Evolutionary conservation across 257 asterid genomes (phyloP), one percentile per base, ranked within the genome.

Genomic region (Nicotiana paniculata): DNA sequence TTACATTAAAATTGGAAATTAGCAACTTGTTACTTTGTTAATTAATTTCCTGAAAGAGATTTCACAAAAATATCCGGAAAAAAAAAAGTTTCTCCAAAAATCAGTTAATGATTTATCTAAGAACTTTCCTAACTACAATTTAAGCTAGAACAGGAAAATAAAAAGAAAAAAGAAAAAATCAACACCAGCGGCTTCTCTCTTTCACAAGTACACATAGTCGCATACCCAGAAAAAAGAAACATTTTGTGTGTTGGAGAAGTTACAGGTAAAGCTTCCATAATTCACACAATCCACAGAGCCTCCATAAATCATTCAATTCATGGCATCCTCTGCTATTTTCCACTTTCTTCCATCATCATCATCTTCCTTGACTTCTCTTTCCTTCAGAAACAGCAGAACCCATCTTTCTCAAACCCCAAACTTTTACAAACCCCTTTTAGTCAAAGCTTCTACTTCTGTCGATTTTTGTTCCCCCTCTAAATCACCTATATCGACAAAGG

Each of bases 401-500:
- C 70, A 81, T 57, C 55, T 79, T 3, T 72, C 86, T 10, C 77
- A 59, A 59, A n/a, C 51, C 70, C 30, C 72, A 64, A 39, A 16
- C 58, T 66, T 81, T 75, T 79, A 70, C 77, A 88, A 83, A 84
- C 77, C 77, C 77, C 84, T 85, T 61, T 82, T 63, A 35, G 80
- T 89, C 77, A 89, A 85, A 77, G 93, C 94, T 78, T 84, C 94
- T 3, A 81, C 92, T 54, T 88, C 93, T 4, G 37, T 89, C 26
- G 92, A 84, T 82, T 87, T 83, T 81, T 83, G 92, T 53, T 69
- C 86, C 66, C 82, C 93, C 48, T 81, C 89, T 48, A 85, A 81
- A 79, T 66, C 85, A 2, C 53, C 81, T 9, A 81, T 89, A 16
- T 24, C 82, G 39, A 30, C 87, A 48, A 87, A 87, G 81, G 83